Base-by-base conservation (phyloP, 306 rosid genomes). In the Fragaria nilgerrensis region DNA sequence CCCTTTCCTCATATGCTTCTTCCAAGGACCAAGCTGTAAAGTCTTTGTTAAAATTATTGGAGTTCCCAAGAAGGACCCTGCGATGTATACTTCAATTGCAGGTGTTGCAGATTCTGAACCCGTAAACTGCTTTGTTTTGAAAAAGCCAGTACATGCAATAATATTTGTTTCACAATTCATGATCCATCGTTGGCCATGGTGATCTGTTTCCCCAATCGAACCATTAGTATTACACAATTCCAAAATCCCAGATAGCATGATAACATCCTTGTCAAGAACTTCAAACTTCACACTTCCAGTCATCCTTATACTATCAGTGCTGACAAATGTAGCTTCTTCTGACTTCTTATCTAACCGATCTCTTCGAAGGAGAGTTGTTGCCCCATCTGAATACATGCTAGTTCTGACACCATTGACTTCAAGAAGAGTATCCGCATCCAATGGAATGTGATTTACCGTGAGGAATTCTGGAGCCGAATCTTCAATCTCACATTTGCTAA, bases 281-380 rank as follows among this genome's bases (percentile, higher is more conserved):
- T 89, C 93, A 76, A 89, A 90, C 83, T 85, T 90, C 81, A 89
- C 93, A 83, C 87, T 80, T n/a, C 91, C 91, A 55, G 93, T 87
- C 80, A 85, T 88, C 87, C 94, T 88, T 83, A 85, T 80, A 63
- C 90, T 89, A 82, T 93, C 94, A 5, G 96, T 93, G 87, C 98
- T 90, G 65, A 89, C 92, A 82, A 89, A 93, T 14, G 97, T 90
- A 19, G 86, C 91, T 86, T 90, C 96, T 80, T 90, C 96, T 1
- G 94, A 93, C 78, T 84, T 90, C 75, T 85, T 86, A 82, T 93
- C 98, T 3, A 90, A 81, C 65, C 94, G 85, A 58, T 93, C 91
- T 66, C 98, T 85, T 44, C 82, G 87, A 73, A 93, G 98, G 76
- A 86, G 77, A 34, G 89, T 80, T 11, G 88, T 82, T 63, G 81